Evolutionary conservation across 805 yeast species (phyloP), one percentile per base, ranked within the genome.

Genomic region (Blastobotrys terrestris): DNA sequence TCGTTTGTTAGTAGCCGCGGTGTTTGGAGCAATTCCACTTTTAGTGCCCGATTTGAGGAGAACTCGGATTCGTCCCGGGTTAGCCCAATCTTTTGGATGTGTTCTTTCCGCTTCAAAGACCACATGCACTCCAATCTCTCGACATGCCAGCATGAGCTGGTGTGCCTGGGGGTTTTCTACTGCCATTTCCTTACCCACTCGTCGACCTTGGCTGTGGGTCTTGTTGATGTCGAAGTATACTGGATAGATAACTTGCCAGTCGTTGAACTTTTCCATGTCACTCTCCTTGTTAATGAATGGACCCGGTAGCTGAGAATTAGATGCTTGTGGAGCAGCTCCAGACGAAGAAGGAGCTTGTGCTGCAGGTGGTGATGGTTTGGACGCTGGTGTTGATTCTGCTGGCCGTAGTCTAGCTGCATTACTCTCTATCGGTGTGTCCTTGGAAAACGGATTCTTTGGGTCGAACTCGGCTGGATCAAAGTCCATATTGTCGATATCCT

Each of bases 1-100:
- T 60, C 95, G 80, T 66, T 91, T 90, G 56, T 77, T 79, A 51
- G 67, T 68, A 40, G 72, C 49, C 31, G 45, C 26, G 39, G 21
- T 45, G 31, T 58, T 41, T 46, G 39, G 46, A 20, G 41, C 62
- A 49, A 55, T 50, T 8, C 54, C 49, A 13, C 70, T 72, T 8
- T 67, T 60, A 1, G 80, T 82, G 8, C 76, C 69, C 47, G 77
- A 77, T 62, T 81, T 84, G 42, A 88, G 59, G 45, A 81, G 72
- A 19, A 90, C 85, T 59, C 96, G 80, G 39, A 94, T 91, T 63
- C 98, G 78, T n/a, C 99, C 99, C 3, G 97, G 95, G 65, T 92
- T 92, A 59, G 98, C 95, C 78, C 85, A 94, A 70, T 92, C 98
- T 68, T 91, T 96, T 11, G 98, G 98, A 70, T 92, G 99, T 1